Conservation (phyloP, 2,329 filamentous ascomycete genomes). For the Aspergillus persii region DNA sequence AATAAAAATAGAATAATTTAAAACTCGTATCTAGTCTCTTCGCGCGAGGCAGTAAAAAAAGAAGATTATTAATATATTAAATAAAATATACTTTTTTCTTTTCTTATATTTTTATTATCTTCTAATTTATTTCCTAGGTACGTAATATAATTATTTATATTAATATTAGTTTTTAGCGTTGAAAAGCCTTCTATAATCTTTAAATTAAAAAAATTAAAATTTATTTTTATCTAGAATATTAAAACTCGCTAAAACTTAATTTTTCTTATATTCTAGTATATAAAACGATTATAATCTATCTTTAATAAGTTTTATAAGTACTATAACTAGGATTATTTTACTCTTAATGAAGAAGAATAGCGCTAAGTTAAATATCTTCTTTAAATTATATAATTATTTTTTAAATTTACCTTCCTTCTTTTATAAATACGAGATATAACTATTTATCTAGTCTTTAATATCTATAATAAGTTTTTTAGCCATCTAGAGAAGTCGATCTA, state of each 20-base stretch:
- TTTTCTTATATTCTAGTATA: constrained; percentile 15
- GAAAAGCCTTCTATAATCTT: constrained; percentile 12
- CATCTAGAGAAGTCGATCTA: background rate
- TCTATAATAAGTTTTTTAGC: background rate
- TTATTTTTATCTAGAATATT: constrained; percentile 17
- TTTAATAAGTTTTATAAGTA: constrained; percentile 2
- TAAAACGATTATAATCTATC: constrained; percentile 8
- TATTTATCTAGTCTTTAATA: constrained; percentile 13
- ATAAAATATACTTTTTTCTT: too few species aligned
- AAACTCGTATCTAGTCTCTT: too few species aligned
- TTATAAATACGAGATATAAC: constrained; percentile 16
- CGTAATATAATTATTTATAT: constrained; percentile 13
- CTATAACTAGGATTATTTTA: background rate
- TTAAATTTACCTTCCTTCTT: constrained; percentile 9
- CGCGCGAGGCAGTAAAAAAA: too few species aligned
- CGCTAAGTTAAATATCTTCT: constrained; percentile 14
- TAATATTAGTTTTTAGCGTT: constrained; percentile 11
- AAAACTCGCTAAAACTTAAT: constrained; percentile 17
- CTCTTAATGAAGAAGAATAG: constrained; percentile 7
- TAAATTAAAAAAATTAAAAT: constrained; percentile 10
- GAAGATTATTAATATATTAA: too few species aligned
- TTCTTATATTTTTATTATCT: too few species aligned
- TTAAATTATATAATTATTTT: constrained; percentile 20
- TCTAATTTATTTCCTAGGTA: too few species aligned
- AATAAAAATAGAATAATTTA: too few species aligned